Percentiles rank a stretch among this genome's conserved stretches.
These are phyloP conservation scores for Coniosporium apollinis DNA, from an alignment of 495 filamentous ascomycete species.

Conservation along the genomic window DNA sequence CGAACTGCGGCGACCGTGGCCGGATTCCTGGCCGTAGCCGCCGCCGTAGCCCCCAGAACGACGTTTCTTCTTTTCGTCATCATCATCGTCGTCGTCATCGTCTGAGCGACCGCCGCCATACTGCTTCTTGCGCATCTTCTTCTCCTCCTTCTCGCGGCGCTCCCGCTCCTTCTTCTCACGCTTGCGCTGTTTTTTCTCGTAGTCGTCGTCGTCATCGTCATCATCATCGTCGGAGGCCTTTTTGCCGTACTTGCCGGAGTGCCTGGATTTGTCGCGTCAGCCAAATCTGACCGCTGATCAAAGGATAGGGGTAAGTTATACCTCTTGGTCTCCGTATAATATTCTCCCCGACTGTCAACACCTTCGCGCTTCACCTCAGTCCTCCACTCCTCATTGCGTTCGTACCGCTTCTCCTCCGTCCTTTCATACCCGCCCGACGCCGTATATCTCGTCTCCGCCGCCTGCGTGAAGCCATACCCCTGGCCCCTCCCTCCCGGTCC, in stretches of 20 bases:
- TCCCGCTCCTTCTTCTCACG: slow-evolving; percentile 9
- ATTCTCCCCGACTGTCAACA: slow-evolving; percentile 10
- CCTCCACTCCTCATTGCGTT: slow-evolving; percentile 13
- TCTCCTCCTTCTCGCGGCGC: slow-evolving; percentile 11
- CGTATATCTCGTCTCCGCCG: slow-evolving; percentile 8
- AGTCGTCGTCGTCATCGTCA: slow-evolving; percentile 11
- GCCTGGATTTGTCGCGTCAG: slow-evolving; percentile 4
- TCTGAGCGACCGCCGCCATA: slow-evolving; percentile 5
- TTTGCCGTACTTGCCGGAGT: slow-evolving; percentile 6
- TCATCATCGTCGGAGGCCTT: slow-evolving; percentile 10
- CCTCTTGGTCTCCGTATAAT: slow-evolving; percentile 16
- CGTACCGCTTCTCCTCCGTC: slow-evolving; percentile 13
- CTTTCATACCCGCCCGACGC: slow-evolving; percentile 17
- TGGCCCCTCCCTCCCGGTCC: slow-evolving; percentile 5
- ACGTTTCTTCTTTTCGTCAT: neutral
- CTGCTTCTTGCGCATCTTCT: slow-evolving; percentile 6
- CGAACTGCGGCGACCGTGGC: neutral
- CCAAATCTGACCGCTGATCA: neutral
- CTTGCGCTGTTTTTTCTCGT: slow-evolving; percentile 12
- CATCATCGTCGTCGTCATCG: slow-evolving; percentile 1
- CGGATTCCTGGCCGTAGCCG: neutral
- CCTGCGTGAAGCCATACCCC: slow-evolving; percentile 17
- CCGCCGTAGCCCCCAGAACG: slow-evolving; percentile 1
- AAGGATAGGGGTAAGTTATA: slow-evolving; percentile 2
- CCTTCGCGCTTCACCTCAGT: slow-evolving; percentile 14